Evolutionary conservation across 352 stramenopile species (phyloP).

Genomic region (Peronospora belbahrii): DNA sequence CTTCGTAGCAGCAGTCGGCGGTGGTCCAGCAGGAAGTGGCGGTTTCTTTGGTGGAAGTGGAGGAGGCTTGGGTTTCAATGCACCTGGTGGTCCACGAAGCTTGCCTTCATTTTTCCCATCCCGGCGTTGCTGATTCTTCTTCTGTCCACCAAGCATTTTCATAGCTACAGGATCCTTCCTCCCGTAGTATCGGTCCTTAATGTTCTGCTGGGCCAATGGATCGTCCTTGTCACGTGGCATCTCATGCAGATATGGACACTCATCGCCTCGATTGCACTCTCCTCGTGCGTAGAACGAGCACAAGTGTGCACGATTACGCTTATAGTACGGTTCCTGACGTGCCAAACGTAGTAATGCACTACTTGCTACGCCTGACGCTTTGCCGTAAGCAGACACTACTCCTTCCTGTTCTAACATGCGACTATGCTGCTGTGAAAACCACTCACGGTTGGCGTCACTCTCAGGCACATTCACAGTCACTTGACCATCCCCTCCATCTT

Average conservation of each 20-base stretch:
- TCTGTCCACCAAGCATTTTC: constrained; percentile 74
- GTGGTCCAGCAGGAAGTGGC: constrained; percentile 50
- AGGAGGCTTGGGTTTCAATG: constrained; percentile 48
- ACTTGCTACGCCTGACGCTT: constrained; percentile 53
- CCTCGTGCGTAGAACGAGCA: constrained; percentile 94
- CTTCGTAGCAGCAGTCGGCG: constrained; percentile 21
- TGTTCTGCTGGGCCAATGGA: constrained; percentile 93
- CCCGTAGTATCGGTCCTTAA: constrained; percentile 91
- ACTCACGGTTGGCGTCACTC: constrained; percentile 92
- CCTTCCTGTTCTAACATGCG: constrained; percentile 89
- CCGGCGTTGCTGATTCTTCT: constrained; percentile 20
- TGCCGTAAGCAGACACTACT: constrained; percentile 79
- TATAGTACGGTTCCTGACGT: constrained; percentile 86
- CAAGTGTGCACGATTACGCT: constrained; percentile 86
- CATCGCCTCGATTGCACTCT: constrained; percentile 89
- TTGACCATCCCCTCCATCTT: constrained; percentile 19
- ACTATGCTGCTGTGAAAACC: constrained; percentile 90
- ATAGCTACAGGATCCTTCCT: constrained; percentile 90
- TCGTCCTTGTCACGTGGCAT: constrained; percentile 90
- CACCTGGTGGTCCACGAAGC: constrained; percentile 12
- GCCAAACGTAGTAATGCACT: constrained; percentile 80
- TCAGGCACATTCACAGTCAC: constrained; percentile 82
- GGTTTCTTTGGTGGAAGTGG: constrained; percentile 49
- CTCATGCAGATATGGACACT: constrained; percentile 93
- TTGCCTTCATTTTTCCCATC: constrained; percentile 20